Evolutionary conservation across 306 rosid species (phyloP), one percentile per base, ranked within the genome.

Genomic region (Vachellia pachyceras): DNA sequence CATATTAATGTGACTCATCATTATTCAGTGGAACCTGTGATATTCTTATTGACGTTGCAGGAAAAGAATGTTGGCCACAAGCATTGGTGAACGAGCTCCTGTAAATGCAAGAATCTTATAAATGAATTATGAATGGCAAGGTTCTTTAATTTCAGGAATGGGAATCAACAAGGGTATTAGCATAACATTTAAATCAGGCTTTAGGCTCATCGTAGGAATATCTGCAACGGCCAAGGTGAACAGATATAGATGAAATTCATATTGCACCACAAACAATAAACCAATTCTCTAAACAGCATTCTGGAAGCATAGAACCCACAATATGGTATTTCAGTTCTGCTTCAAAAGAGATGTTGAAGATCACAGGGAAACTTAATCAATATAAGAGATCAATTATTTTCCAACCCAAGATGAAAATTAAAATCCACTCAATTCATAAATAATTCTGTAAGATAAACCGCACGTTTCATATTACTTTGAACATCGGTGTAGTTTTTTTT

Each of bases 11-110:
- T 73, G 87, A 86, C 89, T 47, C 37, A 77, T 77, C 85, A 73
- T 20, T 22, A 11, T 77, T 69, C 87, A 69, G 23, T 46, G 25
- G 82, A 82, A 77, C 66, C 37, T 77, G 63, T 42, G 79, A 77
- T 83, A 80, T 83, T 80, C 80, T 76, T 50, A 50, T 77, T 86
- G 74, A 84, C 77, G 79, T 80, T 69, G 76, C 55, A 36, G 73
- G 79, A 77, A 83, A 69, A 61, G 76, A 86, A 86, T 80, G 85
- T 77, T 77, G 83, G 85, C 85, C 85, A 73, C 83, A 69, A 77
- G 74, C 76, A 86, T 80, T 80, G 61, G 79, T 61, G 77, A 47
- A 41, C 13, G 66, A 83, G 72, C 57, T 77, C 75, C 81, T 80
- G 74, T 77, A 77, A 60, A 73, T 77, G 79, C 64, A 80, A 35